These are phyloP conservation scores for Dipteronia dyeriana DNA, from an alignment of 345 rosid genomes.

Conservation along the genomic window DNA sequence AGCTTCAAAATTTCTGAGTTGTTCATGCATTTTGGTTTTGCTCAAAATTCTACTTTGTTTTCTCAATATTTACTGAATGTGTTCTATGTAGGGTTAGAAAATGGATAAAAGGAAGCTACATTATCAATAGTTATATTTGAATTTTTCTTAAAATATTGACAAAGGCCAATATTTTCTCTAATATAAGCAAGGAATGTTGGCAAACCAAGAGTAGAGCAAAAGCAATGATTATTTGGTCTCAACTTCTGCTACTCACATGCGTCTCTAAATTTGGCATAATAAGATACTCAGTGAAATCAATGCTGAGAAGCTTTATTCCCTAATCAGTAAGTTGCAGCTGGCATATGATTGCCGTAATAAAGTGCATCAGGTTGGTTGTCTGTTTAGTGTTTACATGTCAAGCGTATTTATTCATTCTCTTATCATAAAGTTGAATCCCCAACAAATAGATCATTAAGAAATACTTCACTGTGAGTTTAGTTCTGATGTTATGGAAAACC, in stretches of 20 bases:
- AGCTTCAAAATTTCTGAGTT: too few relatives aligned
- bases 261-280: neutral
- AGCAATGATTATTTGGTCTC: neutral
- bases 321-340: neutral
- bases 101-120: too few relatives aligned
- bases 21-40: too few relatives aligned
- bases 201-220: too few relatives aligned
- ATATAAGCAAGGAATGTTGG: too few relatives aligned
- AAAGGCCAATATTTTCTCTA: too few relatives aligned
- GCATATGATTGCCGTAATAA: neutral
- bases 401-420: neutral
- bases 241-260: neutral
- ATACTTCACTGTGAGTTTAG: neutral
- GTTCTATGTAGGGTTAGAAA: too few relatives aligned
- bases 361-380: neutral
- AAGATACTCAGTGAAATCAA: neutral
- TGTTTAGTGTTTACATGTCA: neutral
- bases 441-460: neutral
- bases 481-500: neutral
- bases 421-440: neutral
- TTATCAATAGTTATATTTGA: too few relatives aligned
- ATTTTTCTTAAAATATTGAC: too few relatives aligned
- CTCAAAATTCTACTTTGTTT: too few relatives aligned
- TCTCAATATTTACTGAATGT: too few relatives aligned
- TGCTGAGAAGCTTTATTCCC: neutral